Percentiles rank a stretch among this genome's conserved stretches.
Evolutionary conservation across 1,139 yeast genomes (phyloP).

Genomic region (Yamadazyma aaseri): DNA sequence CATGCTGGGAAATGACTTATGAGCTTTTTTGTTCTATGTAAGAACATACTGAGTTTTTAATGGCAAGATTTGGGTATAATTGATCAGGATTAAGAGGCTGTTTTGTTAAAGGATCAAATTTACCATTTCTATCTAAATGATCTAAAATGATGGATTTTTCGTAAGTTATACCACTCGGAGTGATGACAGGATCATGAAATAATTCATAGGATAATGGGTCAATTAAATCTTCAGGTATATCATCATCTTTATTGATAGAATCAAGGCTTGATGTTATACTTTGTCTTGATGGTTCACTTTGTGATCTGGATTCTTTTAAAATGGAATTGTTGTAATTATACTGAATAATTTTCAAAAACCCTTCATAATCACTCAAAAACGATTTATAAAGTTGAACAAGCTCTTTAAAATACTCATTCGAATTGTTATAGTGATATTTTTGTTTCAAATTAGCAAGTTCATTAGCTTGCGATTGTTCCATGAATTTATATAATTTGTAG

Average conservation of each 20-base stretch:
- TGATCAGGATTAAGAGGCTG: constrained; percentile 35
- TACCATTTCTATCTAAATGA: constrained; percentile 32
- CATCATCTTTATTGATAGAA: not conserved
- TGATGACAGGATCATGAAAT: constrained; percentile 48
- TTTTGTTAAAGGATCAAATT: constrained; percentile 41
- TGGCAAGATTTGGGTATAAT: constrained; percentile 42
- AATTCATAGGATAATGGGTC: constrained; percentile 50
- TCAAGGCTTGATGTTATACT: not conserved
- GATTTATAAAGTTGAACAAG: constrained; percentile 10
- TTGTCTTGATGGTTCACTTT: not conserved
- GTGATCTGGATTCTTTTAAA: constrained; percentile 2
- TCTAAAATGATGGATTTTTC: constrained; percentile 40
- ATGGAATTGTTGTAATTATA: constrained; percentile 14
- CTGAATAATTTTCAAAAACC: constrained; percentile 12
- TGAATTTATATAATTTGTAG: constrained; percentile 14
- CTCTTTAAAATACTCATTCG: constrained; percentile 8
- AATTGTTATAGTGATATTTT: constrained; percentile 6
- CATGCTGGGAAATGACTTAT: no score
- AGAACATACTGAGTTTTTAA: constrained; percentile 38
- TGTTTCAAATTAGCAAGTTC: constrained; percentile 9
- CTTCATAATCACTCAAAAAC: constrained; percentile 13
- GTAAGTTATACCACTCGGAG: constrained; percentile 50
- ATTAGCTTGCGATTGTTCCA: constrained; percentile 10
- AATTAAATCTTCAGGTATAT: constrained; percentile 37
- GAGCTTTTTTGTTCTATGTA: constrained; percentile 1